A percentile compares a stretch with the other conserved stretches of the same genome.
phyloP scores from a whole-genome alignment of 306 rosid genomes.

The barrel medic (Medicago truncatula) region DNA sequence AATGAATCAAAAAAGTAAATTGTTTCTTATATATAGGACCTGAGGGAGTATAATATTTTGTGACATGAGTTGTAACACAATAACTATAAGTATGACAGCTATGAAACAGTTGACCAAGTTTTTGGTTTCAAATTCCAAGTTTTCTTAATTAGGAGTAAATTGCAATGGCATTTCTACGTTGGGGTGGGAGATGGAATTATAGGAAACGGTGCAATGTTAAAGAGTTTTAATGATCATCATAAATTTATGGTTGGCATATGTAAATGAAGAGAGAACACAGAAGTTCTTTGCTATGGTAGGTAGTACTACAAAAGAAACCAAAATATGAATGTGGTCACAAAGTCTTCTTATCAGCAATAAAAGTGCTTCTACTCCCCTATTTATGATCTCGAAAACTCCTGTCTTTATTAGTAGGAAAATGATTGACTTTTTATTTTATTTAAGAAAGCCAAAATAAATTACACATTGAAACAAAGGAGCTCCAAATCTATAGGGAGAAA shows the following conservation, averaged over 20 bases:
- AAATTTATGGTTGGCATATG: conserved; percentile 34
- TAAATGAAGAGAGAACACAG: neutral
- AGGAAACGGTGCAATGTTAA: conserved; percentile 40
- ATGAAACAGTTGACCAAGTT: conserved; percentile 6
- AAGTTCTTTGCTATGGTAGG: too few species aligned
- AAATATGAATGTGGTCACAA: neutral
- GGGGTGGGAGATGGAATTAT: neutral
- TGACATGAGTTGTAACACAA: neutral
- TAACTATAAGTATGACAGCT: conserved; percentile 32
- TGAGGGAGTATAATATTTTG: too few species aligned
- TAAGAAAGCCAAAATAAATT: too few species aligned
- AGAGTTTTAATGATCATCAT: conserved; percentile 35
- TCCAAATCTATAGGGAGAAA: too few species aligned
- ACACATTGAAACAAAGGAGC: too few species aligned
- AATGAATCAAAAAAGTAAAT: too few species aligned
- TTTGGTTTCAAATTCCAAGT: conserved; percentile 26
- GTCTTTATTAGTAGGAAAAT: too few species aligned
- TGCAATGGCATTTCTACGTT: conserved; percentile 3
- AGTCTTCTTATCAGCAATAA: neutral
- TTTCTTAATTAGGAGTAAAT: conserved; percentile 12
- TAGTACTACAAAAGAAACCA: neutral
- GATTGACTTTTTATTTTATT: too few species aligned
- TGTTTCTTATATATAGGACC: too few species aligned
- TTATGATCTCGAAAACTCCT: too few species aligned
- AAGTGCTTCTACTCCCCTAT: too few species aligned